A percentile compares a stretch with the other conserved stretches of the same genome.
Evolutionary conservation across 106 monocot species (phyloP).

Genomic region (Dendrobium chrysotoxum): DNA sequence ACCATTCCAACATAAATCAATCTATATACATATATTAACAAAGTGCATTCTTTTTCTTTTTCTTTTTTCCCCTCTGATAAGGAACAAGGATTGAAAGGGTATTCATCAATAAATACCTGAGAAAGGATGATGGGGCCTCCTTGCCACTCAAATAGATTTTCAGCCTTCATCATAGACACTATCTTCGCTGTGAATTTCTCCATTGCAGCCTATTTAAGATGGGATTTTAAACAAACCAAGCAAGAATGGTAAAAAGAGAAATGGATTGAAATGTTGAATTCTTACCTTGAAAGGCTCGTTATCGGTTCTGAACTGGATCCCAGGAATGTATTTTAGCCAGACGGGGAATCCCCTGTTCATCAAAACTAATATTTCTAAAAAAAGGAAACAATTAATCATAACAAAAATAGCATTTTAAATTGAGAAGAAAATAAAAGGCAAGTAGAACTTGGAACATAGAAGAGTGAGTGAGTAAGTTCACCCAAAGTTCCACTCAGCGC

Average conservation of each 20-base stretch:
- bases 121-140: slow-evolving; percentile 25
- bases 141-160: slow-evolving; percentile 21
- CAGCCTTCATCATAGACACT: slow-evolving; percentile 23
- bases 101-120: slow-evolving; percentile 8
- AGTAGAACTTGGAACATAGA: not conserved
- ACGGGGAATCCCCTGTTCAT: slow-evolving; percentile 29
- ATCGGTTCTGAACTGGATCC: slow-evolving; percentile 26
- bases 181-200: slow-evolving; percentile 20
- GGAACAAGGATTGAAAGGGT: too few relatives aligned
- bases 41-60: not conserved
- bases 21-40: not conserved
- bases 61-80: too few relatives aligned
- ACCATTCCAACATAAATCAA: not conserved
- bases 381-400: not conserved
- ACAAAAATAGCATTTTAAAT: too few relatives aligned
- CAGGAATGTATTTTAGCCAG: slow-evolving; percentile 37
- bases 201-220: slow-evolving; percentile 12
- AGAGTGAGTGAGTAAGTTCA: slow-evolving; percentile 3
- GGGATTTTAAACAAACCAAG: not conserved
- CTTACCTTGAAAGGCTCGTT: slow-evolving; percentile 31
- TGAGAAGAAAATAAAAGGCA: not conserved
- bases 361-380: not conserved
- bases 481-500: slow-evolving; percentile 52
- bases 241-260: not conserved
- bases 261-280: not conserved